Base-by-base conservation (phyloP, 192 early-diverging fungal species). In the Coemansia guatemalensis region DNA sequence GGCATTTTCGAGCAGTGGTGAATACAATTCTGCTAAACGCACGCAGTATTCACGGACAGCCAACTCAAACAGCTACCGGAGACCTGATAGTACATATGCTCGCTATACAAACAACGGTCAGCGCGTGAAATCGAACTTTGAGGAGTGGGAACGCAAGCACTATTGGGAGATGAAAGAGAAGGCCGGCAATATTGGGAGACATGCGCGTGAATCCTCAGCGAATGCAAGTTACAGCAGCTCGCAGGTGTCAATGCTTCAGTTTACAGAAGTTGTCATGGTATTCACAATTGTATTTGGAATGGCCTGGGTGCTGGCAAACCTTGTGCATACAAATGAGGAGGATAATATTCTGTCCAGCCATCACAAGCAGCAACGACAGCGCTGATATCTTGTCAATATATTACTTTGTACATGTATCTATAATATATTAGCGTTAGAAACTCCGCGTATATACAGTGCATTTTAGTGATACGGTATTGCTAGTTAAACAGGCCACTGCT, bases 111-210 rank as follows among this genome's bases (percentile, higher is more conserved):
- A 48, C 6, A 23, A 24, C 2, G 63, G 60, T 0, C 29, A 23
- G 25, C 56, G 62, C 22, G 21, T 22, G 51, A 54, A 70, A 69
- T 72, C 69, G 0, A 82, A 75, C n/a, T 82, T 82, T 58, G 68
- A 33, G n/a, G 79, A 82, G 60, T 82, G 79, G 79, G 79, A 82
- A 62, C 59, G 74, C 7, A 55, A 73, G 33, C 79, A 82, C 49
- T 82, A 82, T 24, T 30, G 64, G 30, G 64, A 66, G 44, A 70
- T 71, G 58, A 65, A 71, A 44, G 32, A 61, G n/a, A 64, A 33
- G 14, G 78, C 78, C 0, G 65, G 71, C 7, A 32, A 24, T 6
- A 81, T 81, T 61, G 33, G 58, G 4, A 53, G 29, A 17, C 51
- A 74, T 32, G 78, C 55, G 14, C 44, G 56, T 8, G 51, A 65